Evolutionary conservation across 2,329 filamentous ascomycete species (phyloP).

Genomic region (Penicillium glabrum): DNA sequence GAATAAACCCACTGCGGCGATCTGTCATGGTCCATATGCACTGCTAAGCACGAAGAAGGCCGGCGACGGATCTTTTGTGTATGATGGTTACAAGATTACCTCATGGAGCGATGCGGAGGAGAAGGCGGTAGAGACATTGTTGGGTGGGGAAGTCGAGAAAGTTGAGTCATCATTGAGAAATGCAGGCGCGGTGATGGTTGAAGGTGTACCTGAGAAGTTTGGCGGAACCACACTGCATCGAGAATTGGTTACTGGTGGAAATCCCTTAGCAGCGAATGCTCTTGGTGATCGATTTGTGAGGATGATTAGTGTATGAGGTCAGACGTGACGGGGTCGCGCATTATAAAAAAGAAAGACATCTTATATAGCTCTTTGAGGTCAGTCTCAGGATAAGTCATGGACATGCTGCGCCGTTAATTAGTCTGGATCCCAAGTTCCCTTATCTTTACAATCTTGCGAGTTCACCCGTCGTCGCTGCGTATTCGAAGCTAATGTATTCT

Average conservation of each 20-base stretch:
- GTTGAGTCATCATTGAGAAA: background rate
- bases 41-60: constrained; percentile 43
- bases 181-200: background rate
- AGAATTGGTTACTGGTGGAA: constrained; percentile 38
- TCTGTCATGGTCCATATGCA: constrained; percentile 51
- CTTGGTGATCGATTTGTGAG: constrained; percentile 34
- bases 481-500: too few species aligned
- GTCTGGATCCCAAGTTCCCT: too few species aligned
- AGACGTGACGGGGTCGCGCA: background rate
- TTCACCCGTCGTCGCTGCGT: too few species aligned
- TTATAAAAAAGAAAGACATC: too few species aligned
- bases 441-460: too few species aligned
- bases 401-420: too few species aligned
- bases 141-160: constrained; percentile 38
- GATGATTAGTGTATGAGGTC: constrained; percentile 28
- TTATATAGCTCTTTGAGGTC: too few species aligned
- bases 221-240: constrained; percentile 46
- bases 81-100: constrained; percentile 49
- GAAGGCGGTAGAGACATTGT: constrained; percentile 46
- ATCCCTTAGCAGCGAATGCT: constrained; percentile 33
- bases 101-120: constrained; percentile 49
- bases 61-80: constrained; percentile 40
- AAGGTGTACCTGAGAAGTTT: constrained; percentile 7
- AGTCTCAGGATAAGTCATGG: too few species aligned
- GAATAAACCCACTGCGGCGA: constrained; percentile 45